Conservation (phyloP, 2,329 filamentous ascomycete species). For the Apiospora marii region DNA sequence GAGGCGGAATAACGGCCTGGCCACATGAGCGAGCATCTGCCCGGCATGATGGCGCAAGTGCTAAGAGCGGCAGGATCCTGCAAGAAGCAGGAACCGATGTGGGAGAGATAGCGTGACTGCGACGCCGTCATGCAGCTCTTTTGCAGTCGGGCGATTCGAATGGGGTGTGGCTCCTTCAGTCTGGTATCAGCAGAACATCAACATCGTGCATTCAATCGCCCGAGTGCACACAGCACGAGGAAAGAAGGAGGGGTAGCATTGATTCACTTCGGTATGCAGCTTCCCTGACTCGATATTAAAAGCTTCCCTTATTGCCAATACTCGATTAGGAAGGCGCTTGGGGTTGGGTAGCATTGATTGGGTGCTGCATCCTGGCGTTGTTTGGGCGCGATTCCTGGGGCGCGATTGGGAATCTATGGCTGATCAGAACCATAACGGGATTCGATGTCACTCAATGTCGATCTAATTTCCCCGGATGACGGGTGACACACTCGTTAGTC, state of each 20-base stretch:
- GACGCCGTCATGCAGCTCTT: neutral
- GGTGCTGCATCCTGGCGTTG: neutral
- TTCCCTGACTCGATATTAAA: constrained; percentile 16
- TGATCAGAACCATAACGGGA: neutral
- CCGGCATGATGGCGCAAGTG: neutral
- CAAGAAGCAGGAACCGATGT: constrained; percentile 10
- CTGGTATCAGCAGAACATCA: neutral
- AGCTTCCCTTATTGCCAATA: neutral
- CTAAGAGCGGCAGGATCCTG: neutral
- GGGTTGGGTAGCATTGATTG: neutral
- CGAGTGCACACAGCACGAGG: neutral
- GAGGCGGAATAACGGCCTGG: neutral
- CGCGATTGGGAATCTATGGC: neutral
- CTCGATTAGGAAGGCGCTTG: constrained; percentile 10
- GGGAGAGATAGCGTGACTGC: constrained; percentile 7
- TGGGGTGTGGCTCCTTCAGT: neutral
- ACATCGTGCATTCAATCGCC: neutral
- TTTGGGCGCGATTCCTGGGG: too few relatives aligned
- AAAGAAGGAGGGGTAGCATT: constrained; percentile 1
- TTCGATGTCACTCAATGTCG: neutral
- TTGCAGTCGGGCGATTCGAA: neutral
- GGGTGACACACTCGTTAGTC: neutral
- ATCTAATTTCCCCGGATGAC: neutral
- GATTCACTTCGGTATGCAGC: neutral
- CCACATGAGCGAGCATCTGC: neutral